phyloP scores from a whole-genome alignment of 2,329 filamentous ascomycete species.

The Ilyonectria destructans region DNA sequence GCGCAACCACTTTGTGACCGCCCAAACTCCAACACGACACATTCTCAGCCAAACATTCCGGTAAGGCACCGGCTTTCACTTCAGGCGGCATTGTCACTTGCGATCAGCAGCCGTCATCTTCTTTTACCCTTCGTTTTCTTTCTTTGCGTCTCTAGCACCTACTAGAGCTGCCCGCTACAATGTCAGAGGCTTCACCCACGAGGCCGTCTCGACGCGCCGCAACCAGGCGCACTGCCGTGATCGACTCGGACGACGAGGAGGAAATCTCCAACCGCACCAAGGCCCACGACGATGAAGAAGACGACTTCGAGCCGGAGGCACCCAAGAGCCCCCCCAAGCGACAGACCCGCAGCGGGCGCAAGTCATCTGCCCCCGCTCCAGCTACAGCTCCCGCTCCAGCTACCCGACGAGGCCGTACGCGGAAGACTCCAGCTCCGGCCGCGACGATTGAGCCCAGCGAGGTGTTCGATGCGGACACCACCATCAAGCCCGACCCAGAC shows the following conservation, averaged over 20 bases:
- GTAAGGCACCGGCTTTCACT: constrained; percentile 20
- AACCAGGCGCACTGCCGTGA: constrained; percentile 79
- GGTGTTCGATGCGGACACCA: constrained; percentile 53
- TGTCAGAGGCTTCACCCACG: constrained; percentile 54
- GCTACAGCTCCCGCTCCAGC: constrained; percentile 64
- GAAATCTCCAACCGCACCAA: constrained; percentile 70
- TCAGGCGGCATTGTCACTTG: constrained; percentile 22
- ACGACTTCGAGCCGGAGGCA: constrained; percentile 86
- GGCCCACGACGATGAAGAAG: constrained; percentile 74
- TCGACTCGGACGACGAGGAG: constrained; percentile 87
- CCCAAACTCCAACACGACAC: constrained; percentile 32
- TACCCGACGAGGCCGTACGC: constrained; percentile 62
- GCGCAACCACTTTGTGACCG: constrained; percentile 48
- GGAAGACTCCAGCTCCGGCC: constrained; percentile 58
- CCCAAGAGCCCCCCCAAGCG: constrained; percentile 69
- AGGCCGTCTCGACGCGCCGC: constrained; percentile 61
- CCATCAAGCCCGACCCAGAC: constrained; percentile 53
- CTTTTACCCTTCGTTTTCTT: constrained; percentile 9
- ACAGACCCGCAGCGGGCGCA: constrained; percentile 60
- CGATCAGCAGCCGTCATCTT: constrained; percentile 1
- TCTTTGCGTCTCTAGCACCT: constrained; percentile 19
- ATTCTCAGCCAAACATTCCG: constrained; percentile 22
- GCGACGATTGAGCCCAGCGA: constrained; percentile 56
- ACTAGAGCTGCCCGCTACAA: constrained; percentile 39
- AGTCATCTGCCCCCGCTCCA: constrained; percentile 61